Base-by-base conservation (phyloP, 2,329 filamentous ascomycete species). In the Blastomyces emzantsi region DNA sequence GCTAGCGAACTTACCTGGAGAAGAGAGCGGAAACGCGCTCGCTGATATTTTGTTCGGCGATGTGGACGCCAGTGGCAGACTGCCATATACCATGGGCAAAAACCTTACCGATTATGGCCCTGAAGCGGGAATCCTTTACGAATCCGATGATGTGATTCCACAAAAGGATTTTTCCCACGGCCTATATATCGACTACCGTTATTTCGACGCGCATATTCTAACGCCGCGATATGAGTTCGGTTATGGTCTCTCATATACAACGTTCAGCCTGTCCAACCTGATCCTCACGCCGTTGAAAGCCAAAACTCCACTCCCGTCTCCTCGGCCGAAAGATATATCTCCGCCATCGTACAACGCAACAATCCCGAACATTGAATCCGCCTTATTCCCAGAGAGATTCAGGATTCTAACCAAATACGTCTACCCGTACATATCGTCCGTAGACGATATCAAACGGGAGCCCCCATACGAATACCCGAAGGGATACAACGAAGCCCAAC, bases 91-190 rank as follows among this genome's bases (percentile, higher is more conserved):
- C 0, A 69, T 88, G 1, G 83, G 82, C 3, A 79, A 77, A 67
- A 78, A 81, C 33, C 80, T 82, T 63, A 76, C 72, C 28, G 83
- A 85, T 65, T 86, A 85, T 66, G 92, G 92, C 0, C 83, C 85
- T 0, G 85, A 83, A 19, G 88, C 82, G 22, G 82, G 87, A 70
- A 80, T 94, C 49, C 79, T 92, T 67, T 90, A 88, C 70, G 78
- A 85, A 59, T 84, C 88, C 0, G 89, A 90, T 68, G 84, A 82
- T 19, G 78, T 89, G 3, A 80, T 87, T 1, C 90, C 91, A 0
- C 90, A 96, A 71, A 90, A 95, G 69, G 87, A 90, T 67, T 96
- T 94, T 73, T 82, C 81, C 0, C 90, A 96, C 72, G 90, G 90
- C 0, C 77, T 96, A 0, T 92, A 92, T 72, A 87, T 95, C 68